A percentile compares a stretch with the other conserved stretches of the same genome.
These are phyloP conservation scores for Pochonia chlamydosporia DNA, from an alignment of 2,329 filamentous ascomycete species.

Conservation along the genomic window DNA sequence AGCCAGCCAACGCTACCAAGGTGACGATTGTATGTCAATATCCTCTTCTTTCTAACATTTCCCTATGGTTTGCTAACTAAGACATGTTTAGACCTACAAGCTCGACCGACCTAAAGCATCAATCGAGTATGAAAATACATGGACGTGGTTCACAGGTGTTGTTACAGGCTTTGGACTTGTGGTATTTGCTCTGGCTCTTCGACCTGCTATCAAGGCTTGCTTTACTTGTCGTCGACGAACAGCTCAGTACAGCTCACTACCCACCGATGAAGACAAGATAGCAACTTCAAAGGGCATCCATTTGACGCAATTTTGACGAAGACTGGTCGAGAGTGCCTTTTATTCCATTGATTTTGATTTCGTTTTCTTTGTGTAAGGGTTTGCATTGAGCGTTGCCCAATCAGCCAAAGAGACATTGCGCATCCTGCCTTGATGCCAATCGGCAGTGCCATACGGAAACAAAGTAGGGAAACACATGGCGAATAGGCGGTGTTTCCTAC, in stretches of 20 bases:
- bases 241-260: not conserved
- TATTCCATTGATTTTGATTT: too few species aligned
- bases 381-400: too few species aligned
- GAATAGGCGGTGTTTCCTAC: too few species aligned
- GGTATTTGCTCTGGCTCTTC: not conserved
- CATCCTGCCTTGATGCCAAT: too few species aligned
- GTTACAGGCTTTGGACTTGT: not conserved
- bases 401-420: too few species aligned
- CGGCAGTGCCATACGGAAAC: too few species aligned
- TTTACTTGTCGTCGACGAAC: not conserved
- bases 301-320: not conserved
- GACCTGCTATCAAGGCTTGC: not conserved
- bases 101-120: not conserved
- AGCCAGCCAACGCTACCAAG: not conserved
- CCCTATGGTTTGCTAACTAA: not conserved
- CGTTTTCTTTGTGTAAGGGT: too few species aligned
- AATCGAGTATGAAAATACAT: not conserved
- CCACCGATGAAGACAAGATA: not conserved
- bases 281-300: not conserved
- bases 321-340: too few species aligned
- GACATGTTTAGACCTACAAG: not conserved
- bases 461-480: too few species aligned
- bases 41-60: not conserved
- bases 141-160: not conserved
- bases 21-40: conserved; percentile 3